phyloP scores from a whole-genome alignment of 2,329 filamentous ascomycete genomes.

The Botrytis hyacinthi region DNA sequence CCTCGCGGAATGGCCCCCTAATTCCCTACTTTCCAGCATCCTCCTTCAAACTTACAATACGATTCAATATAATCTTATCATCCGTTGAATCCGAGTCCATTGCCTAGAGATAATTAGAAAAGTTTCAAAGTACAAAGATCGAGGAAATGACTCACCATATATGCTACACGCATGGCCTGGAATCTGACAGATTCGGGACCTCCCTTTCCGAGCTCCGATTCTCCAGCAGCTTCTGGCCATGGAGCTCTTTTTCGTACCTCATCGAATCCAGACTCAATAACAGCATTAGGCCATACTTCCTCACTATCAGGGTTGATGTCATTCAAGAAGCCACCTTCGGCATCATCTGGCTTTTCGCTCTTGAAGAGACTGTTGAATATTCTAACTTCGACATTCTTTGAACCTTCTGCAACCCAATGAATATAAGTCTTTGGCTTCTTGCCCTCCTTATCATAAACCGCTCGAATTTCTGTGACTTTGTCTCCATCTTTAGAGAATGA shows the following conservation, averaged over 20 bases:
- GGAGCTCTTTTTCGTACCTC: conserved; percentile 72
- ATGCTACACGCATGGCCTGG: conserved; percentile 86
- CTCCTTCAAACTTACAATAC: conserved; percentile 90
- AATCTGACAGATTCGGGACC: conserved; percentile 79
- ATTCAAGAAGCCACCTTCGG: conserved; percentile 75
- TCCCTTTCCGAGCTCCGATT: conserved; percentile 58
- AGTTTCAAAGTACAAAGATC: not conserved
- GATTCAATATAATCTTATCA: conserved; percentile 82
- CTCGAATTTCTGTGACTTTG: conserved; percentile 63
- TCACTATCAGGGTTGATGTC: conserved; percentile 85
- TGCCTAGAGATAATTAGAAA: conserved; percentile 42
- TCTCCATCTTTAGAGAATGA: conserved; percentile 66
- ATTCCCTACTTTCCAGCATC: conserved; percentile 64
- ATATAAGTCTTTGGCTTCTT: conserved; percentile 79
- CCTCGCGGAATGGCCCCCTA: not conserved
- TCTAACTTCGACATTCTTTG: conserved; percentile 69
- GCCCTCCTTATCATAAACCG: conserved; percentile 67
- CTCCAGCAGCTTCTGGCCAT: conserved; percentile 74
- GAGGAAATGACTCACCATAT: conserved; percentile 43
- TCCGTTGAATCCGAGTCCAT: conserved; percentile 76
- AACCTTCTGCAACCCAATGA: conserved; percentile 79
- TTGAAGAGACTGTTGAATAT: conserved; percentile 84
- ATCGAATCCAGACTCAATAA: conserved; percentile 80
- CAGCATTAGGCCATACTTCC: conserved; percentile 70
- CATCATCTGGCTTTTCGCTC: conserved; percentile 74